These are phyloP conservation scores for Epichloe gansuensis DNA, from an alignment of 2,329 filamentous ascomycete genomes.

Conservation along the genomic window DNA sequence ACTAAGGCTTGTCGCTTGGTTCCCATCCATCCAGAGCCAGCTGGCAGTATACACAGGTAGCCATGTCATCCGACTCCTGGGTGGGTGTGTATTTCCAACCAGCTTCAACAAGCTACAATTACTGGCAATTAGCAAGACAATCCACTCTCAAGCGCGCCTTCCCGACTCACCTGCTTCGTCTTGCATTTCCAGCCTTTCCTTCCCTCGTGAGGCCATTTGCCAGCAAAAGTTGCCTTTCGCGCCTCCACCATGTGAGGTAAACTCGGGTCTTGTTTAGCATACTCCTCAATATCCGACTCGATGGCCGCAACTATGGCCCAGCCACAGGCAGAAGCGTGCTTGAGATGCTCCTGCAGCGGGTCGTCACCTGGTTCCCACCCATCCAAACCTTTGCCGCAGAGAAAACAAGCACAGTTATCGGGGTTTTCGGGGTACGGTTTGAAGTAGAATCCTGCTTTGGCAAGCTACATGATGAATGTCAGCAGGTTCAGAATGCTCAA, in stretches of 20 bases:
- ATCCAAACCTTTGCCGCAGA: conserved; percentile 72
- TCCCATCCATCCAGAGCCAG: conserved; percentile 92
- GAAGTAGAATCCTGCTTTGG: conserved; percentile 84
- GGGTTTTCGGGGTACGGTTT: conserved; percentile 59
- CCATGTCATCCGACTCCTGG: conserved; percentile 72
- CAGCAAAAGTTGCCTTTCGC: conserved; percentile 70
- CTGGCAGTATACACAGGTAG: conserved; percentile 82
- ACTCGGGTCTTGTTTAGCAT: conserved; percentile 60
- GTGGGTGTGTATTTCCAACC: conserved; percentile 92
- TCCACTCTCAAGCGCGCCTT: background rate
- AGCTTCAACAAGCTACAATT: conserved; percentile 64
- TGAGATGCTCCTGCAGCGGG: conserved; percentile 72
- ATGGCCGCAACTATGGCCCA: conserved; percentile 66
- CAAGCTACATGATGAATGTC: conserved; percentile 47
- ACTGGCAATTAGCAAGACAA: conserved; percentile 2
- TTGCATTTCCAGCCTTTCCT: conserved; percentile 87
- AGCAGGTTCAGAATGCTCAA: conserved; percentile 5
- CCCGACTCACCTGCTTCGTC: conserved; percentile 58
- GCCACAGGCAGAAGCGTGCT: conserved; percentile 68
- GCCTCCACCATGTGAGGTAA: conserved; percentile 60
- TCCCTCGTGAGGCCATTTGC: conserved; percentile 75
- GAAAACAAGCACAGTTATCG: conserved; percentile 84
- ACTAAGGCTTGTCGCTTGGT: conserved; percentile 77
- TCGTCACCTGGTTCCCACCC: conserved; percentile 86
- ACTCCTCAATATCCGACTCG: conserved; percentile 48